A percentile compares a stretch with the other conserved stretches of the same genome.
phyloP scores from a whole-genome alignment of 495 filamentous ascomycete genomes.

The Xylaria flabelliformis region DNA sequence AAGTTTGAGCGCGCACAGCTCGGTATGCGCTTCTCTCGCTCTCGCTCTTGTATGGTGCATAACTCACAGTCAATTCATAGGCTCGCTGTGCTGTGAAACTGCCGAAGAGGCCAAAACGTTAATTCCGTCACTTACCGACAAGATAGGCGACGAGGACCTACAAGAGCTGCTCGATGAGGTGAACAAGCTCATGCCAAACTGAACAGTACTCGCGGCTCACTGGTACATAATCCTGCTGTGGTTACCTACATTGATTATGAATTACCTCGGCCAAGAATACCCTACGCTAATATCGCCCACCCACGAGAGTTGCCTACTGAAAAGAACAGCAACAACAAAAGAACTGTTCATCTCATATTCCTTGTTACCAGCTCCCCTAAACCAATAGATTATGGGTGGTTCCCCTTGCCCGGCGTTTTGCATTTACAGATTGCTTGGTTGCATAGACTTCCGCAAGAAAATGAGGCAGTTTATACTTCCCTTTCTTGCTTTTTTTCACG shows the following conservation, averaged over 20 bases:
- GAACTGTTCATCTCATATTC: background rate
- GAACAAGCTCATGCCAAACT: constrained; percentile 67
- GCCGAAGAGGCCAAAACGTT: constrained; percentile 96
- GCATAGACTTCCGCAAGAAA: constrained; percentile 20
- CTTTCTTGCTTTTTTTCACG: constrained; percentile 18
- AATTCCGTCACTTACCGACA: constrained; percentile 86
- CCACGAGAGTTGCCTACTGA: background rate
- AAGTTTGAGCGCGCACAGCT: constrained; percentile 94
- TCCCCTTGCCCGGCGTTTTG: constrained; percentile 26
- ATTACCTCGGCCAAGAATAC: background rate
- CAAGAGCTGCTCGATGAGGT: constrained; percentile 90
- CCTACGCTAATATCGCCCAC: background rate
- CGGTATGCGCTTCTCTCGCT: constrained; percentile 60
- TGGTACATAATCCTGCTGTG: background rate
- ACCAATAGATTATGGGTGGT: constrained; percentile 25
- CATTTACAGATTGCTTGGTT: constrained; percentile 20
- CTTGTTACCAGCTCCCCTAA: background rate
- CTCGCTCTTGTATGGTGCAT: constrained; percentile 16
- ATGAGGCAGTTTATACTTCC: constrained; percentile 2
- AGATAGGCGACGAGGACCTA: constrained; percentile 85
- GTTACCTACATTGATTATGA: background rate
- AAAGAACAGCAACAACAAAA: background rate
- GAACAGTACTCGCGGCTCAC: background rate
- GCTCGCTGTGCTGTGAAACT: constrained; percentile 87
- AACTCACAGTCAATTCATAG: constrained; percentile 50